Conservation (phyloP, 2,329 filamentous ascomycete genomes). For the Cercospora canescens region DNA sequence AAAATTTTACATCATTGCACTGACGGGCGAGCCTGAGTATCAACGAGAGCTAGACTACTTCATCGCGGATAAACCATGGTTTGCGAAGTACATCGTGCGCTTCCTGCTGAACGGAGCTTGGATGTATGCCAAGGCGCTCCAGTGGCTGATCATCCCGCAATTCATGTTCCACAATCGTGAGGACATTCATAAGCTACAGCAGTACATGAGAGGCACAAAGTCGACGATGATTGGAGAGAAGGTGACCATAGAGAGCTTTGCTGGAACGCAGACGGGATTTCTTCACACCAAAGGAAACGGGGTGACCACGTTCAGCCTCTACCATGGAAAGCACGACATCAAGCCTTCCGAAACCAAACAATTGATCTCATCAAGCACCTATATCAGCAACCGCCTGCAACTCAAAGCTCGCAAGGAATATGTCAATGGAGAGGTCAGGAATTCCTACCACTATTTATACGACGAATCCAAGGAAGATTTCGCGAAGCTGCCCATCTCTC, state of each 20-base stretch:
- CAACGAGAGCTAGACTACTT: constrained; percentile 13
- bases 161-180: constrained; percentile 11
- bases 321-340: constrained; percentile 40
- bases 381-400: constrained; percentile 47
- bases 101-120: constrained; percentile 9
- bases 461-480: constrained; percentile 37
- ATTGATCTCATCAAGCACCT: constrained; percentile 50
- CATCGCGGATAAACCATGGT: constrained; percentile 7
- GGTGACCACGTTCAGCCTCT: constrained; percentile 32
- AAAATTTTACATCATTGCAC: constrained; percentile 13
- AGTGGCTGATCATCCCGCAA: constrained; percentile 5
- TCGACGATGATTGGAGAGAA: constrained; percentile 7
- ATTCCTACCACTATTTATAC: constrained; percentile 55
- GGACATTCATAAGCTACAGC: background rate
- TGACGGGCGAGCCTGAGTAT: constrained; percentile 11
- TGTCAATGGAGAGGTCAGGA: constrained; percentile 43
- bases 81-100: background rate
- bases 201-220: constrained; percentile 11
- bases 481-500: constrained; percentile 39
- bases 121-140: constrained; percentile 10
- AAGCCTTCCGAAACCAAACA: constrained; percentile 46
- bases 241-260: background rate
- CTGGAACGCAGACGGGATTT: constrained; percentile 4
- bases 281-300: constrained; percentile 8
- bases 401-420: constrained; percentile 49